These are phyloP conservation scores for Cephaloascus albidus DNA, from an alignment of 805 yeast genomes.

Conservation along the genomic window DNA sequence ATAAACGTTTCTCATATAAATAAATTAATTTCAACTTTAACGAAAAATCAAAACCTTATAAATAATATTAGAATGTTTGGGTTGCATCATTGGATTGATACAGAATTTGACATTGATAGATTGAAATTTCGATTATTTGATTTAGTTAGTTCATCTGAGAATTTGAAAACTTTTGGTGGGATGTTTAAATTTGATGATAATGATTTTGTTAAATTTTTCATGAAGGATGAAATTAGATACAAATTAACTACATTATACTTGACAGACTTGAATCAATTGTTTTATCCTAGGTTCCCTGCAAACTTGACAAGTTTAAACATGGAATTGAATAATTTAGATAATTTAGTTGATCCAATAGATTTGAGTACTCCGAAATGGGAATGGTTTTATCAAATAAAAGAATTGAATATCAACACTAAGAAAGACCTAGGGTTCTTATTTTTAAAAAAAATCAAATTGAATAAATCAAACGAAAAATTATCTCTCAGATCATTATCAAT, in stretches of 20 bases:
- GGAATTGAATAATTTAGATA: background rate
- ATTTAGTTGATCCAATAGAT: background rate
- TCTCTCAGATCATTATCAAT: background rate
- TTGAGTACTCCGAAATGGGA: background rate
- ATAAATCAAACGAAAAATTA: background rate
- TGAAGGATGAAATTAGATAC: background rate
- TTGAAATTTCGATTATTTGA: background rate
- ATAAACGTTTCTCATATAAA: background rate
- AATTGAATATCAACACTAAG: background rate
- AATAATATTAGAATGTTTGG: background rate
- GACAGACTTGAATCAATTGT: background rate
- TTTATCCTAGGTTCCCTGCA: background rate
- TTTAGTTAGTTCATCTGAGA: background rate
- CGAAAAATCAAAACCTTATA: background rate
- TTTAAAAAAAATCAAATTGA: background rate
- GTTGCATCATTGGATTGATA: background rate
- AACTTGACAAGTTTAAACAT: background rate
- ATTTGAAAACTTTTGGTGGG: background rate
- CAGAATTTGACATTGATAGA: background rate
- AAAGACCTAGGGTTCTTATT: background rate
- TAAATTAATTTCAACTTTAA: background rate
- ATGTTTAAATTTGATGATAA: constrained; percentile 1
- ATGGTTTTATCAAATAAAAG: background rate
- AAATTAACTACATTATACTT: background rate
- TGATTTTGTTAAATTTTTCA: background rate